These are phyloP conservation scores for Porodaedalea pini DNA, from an alignment of 1,284 basidiomycete genomes.

Conservation along the genomic window DNA sequence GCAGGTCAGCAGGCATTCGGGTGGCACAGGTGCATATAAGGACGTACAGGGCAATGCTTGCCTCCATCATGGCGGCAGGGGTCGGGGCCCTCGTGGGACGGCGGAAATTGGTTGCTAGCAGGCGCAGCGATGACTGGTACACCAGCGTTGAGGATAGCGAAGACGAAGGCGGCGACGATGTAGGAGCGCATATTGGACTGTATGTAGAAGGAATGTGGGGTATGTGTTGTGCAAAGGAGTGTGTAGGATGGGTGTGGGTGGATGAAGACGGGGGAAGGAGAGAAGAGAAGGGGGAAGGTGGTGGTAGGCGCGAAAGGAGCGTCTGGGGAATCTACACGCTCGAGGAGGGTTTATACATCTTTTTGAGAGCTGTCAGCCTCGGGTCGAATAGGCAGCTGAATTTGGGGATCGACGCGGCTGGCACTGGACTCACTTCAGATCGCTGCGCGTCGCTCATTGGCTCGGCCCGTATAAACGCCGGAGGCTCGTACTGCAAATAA, in stretches of 20 bases:
- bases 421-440: not conserved
- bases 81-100: too few relatives aligned
- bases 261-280: not conserved
- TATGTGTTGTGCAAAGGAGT: constrained; percentile 7
- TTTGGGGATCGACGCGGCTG: not conserved
- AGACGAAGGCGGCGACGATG: constrained; percentile 16
- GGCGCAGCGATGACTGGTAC: not conserved
- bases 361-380: constrained; percentile 14
- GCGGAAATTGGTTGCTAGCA: too few relatives aligned
- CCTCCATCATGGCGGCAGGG: too few relatives aligned
- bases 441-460: not conserved
- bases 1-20: not conserved
- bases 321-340: not conserved
- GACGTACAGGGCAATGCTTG: too few relatives aligned
- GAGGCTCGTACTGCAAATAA: not conserved
- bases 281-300: constrained; percentile 4
- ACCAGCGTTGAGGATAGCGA: constrained; percentile 11
- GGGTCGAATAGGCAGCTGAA: not conserved
- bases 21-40: not conserved
- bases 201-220: not conserved
- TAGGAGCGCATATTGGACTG: constrained; percentile 16
- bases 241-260: not conserved
- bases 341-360: constrained; percentile 6
- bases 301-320: constrained; percentile 12
- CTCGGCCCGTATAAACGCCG: not conserved